Evolutionary conservation across 2,329 filamentous ascomycete genomes (phyloP).

Genomic region (Stromatinia cepivora): DNA sequence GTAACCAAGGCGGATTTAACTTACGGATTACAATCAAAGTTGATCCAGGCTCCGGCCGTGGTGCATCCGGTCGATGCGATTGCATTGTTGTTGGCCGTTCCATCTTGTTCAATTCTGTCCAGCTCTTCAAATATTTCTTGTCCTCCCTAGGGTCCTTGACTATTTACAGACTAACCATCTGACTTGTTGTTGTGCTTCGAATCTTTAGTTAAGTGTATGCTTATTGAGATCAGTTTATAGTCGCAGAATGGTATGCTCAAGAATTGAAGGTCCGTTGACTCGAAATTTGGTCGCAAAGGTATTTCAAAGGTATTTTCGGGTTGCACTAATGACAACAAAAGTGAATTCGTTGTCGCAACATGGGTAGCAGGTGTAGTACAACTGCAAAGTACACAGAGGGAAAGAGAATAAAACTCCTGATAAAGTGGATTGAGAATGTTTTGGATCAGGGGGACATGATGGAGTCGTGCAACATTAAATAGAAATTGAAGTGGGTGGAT

Average conservation of each 20-base stretch:
- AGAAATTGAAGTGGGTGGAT: background rate
- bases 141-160: conserved; percentile 2
- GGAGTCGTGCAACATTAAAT: conserved; percentile 9
- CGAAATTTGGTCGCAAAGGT: background rate
- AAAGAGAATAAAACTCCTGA: conserved; percentile 4
- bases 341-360: conserved; percentile 24
- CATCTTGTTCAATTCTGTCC: conserved; percentile 38
- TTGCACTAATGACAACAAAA: conserved; percentile 19
- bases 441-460: conserved; percentile 20
- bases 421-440: conserved; percentile 16
- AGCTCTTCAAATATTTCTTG: background rate
- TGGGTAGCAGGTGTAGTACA: conserved; percentile 13
- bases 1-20: conserved; percentile 49
- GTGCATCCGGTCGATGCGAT: conserved; percentile 39
- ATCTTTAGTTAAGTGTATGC: background rate
- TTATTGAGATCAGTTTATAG: background rate
- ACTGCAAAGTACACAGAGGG: background rate
- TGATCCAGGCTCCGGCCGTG: conserved; percentile 61
- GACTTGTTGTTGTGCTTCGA: background rate
- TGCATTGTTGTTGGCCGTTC: conserved; percentile 48
- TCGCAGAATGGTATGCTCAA: background rate
- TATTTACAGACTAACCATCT: conserved; percentile 17
- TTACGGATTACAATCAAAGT: conserved; percentile 71
- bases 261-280: background rate
- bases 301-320: background rate